Percentiles rank a stretch among this genome's conserved stretches.
phyloP scores from a whole-genome alignment of 345 rosid genomes.

The Brassica carinata region DNA sequence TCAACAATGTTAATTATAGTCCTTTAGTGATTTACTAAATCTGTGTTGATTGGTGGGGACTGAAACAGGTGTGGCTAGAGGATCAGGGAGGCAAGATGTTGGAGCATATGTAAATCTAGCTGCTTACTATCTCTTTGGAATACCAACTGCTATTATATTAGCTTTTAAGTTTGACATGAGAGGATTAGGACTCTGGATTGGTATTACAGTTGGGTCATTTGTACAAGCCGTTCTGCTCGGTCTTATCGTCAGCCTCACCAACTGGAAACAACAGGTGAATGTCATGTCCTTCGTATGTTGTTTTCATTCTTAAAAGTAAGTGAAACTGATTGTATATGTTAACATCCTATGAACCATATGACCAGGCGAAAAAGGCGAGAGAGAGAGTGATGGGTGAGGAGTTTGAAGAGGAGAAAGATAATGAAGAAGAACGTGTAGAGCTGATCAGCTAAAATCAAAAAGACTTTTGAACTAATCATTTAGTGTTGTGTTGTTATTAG shows the following conservation, averaged over 20 bases:
- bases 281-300: neutral
- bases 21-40: neutral
- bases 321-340: neutral
- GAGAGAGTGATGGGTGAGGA: constrained; percentile 27
- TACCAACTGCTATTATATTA: constrained; percentile 35
- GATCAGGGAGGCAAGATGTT: constrained; percentile 40
- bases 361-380: constrained; percentile 34
- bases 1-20: neutral
- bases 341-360: neutral
- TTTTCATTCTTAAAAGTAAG: neutral
- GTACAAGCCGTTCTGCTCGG: constrained; percentile 13
- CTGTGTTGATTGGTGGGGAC: neutral
- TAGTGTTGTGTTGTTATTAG: neutral
- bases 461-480: neutral
- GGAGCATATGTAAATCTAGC: constrained; percentile 40
- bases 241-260: neutral
- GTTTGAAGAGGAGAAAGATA: neutral
- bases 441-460: neutral
- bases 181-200: constrained; percentile 41
- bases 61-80: constrained; percentile 33
- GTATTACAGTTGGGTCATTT: constrained; percentile 37
- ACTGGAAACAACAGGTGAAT: neutral
- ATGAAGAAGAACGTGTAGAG: neutral
- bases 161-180: constrained; percentile 32
- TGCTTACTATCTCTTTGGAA: constrained; percentile 38